Percentiles rank a stretch among this genome's conserved stretches.
These are phyloP conservation scores for Saccharomyces paradoxus DNA, from an alignment of 805 yeast species.

Conservation along the genomic window DNA sequence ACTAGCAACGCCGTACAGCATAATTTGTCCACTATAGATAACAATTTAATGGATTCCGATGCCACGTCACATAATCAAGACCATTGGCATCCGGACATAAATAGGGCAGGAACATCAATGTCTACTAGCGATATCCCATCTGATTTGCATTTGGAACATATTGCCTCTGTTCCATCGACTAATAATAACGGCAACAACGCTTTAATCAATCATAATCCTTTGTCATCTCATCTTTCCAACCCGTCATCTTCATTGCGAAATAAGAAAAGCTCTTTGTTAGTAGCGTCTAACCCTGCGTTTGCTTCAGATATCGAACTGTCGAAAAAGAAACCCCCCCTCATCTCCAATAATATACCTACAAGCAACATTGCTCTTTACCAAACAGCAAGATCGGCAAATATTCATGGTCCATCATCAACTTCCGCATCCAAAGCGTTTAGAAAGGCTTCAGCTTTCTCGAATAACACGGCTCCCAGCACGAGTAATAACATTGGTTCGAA, in stretches of 20 bases:
- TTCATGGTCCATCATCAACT: neutral
- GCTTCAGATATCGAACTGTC: neutral
- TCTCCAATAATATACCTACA: neutral
- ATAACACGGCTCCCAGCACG: neutral
- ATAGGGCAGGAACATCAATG: neutral
- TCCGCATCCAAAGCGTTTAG: neutral
- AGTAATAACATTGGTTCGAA: neutral
- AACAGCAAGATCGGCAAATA: neutral
- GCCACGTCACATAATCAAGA: neutral
- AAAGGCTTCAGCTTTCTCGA: neutral
- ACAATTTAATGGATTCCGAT: neutral
- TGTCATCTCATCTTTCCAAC: slow-evolving; percentile 23
- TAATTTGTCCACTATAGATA: neutral
- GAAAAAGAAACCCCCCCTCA: neutral
- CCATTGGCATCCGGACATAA: neutral
- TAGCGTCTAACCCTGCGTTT: slow-evolving; percentile 10
- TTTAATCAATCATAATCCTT: slow-evolving; percentile 23
- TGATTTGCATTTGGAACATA: neutral
- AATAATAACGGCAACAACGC: neutral
- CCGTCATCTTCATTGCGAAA: slow-evolving; percentile 21
- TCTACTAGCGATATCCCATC: neutral
- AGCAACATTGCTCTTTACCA: neutral
- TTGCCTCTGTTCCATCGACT: neutral
- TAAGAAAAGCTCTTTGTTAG: slow-evolving; percentile 31
- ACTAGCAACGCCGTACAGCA: neutral